phyloP scores from a whole-genome alignment of 768 basidiomycete species.

The Collybia sp. region DNA sequence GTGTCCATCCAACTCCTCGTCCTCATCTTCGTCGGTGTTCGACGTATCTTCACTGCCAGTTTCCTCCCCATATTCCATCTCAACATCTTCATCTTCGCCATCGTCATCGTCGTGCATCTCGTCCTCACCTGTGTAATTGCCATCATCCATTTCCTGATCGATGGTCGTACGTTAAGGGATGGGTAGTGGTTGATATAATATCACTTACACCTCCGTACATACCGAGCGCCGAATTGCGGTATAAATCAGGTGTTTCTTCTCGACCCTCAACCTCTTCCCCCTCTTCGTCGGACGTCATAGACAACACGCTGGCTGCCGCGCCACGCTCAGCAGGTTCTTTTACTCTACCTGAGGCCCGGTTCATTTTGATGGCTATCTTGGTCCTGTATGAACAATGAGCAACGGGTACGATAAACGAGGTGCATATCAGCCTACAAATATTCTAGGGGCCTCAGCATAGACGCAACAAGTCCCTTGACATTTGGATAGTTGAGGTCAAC shows the following conservation, averaged over 20 bases:
- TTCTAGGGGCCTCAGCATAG: constrained; percentile 86
- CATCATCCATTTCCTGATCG: constrained; percentile 80
- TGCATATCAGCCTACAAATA: constrained; percentile 57
- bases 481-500: constrained; percentile 96
- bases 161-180: constrained; percentile 9
- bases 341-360: constrained; percentile 61
- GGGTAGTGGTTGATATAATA: not conserved
- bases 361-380: constrained; percentile 98
- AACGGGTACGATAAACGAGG: constrained; percentile 1
- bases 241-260: constrained; percentile 89
- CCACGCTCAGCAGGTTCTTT: constrained; percentile 52
- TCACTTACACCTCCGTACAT: constrained; percentile 86
- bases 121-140: constrained; percentile 62
- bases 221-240: constrained; percentile 93
- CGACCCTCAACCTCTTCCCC: constrained; percentile 49
- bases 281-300: constrained; percentile 49
- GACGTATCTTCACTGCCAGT: constrained; percentile 82
- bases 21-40: constrained; percentile 64
- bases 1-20: constrained; percentile 58
- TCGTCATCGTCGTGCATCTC: constrained; percentile 82
- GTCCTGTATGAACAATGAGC: constrained; percentile 47
- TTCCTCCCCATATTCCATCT: constrained; percentile 84
- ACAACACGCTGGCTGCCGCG: constrained; percentile 43
- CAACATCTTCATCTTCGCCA: constrained; percentile 78
- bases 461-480: constrained; percentile 78